phyloP scores from a whole-genome alignment of 257 asterid species.

The Fraxinus pennsylvanica region DNA sequence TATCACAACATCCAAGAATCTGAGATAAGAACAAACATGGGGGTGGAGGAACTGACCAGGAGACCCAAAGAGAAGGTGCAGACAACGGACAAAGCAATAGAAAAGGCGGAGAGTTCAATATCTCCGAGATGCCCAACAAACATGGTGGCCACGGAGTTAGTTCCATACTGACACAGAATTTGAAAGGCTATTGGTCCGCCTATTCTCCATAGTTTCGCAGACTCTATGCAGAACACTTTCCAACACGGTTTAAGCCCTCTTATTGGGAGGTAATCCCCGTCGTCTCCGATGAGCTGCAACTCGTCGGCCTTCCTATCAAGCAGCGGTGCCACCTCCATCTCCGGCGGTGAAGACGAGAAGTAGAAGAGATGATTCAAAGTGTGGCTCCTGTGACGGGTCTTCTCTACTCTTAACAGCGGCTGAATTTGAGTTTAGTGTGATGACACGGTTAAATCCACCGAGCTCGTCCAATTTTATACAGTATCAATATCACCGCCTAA shows the following conservation, averaged over 20 bases:
- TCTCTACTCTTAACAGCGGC: too few species aligned
- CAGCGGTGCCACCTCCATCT: conserved; percentile 61
- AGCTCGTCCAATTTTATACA: too few species aligned
- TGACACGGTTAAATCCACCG: too few species aligned
- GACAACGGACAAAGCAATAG: conserved; percentile 66
- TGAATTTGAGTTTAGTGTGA: too few species aligned
- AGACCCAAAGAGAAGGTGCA: conserved; percentile 67
- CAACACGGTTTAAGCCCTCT: conserved; percentile 45
- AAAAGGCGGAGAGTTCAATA: conserved; percentile 63
- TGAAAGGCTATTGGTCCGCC: conserved; percentile 75
- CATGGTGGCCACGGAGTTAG: conserved; percentile 43
- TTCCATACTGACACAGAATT: conserved; percentile 60
- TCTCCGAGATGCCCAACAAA: conserved; percentile 84
- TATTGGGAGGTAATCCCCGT: conserved; percentile 61
- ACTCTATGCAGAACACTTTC: conserved; percentile 53
- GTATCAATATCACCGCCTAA: too few species aligned
- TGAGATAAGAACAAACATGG: background rate
- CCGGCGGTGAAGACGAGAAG: too few species aligned
- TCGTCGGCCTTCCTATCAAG: conserved; percentile 34
- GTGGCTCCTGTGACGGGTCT: too few species aligned
- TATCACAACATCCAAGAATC: too few species aligned
- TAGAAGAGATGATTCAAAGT: too few species aligned
- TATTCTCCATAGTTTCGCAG: conserved; percentile 59
- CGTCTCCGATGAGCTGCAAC: conserved; percentile 36
- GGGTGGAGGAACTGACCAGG: conserved; percentile 42